These are phyloP conservation scores for Fonsecaea multimorphosa DNA, from an alignment of 2,329 filamentous ascomycete genomes.

Conservation along the genomic window DNA sequence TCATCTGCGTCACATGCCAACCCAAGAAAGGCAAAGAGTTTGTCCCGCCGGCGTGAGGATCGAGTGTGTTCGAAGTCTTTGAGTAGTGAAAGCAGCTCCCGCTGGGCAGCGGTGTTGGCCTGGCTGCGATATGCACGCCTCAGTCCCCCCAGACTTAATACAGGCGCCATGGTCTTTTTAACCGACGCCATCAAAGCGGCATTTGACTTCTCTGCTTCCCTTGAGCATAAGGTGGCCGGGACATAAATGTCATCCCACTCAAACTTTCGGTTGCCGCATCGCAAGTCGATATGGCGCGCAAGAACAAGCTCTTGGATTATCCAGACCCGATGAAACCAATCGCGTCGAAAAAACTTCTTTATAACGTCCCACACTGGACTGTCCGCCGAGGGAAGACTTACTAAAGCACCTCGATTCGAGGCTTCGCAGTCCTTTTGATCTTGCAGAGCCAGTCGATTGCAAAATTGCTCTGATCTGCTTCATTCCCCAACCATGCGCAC, in stretches of 20 bases:
- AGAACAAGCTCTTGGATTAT: slow-evolving; percentile 3
- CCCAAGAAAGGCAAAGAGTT: slow-evolving; percentile 5
- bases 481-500: slow-evolving; percentile 1
- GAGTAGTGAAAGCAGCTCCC: not conserved
- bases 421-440: not conserved
- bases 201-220: not conserved
- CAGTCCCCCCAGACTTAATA: not conserved
- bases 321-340: not conserved
- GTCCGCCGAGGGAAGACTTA: not conserved
- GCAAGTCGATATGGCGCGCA: not conserved
- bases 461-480: slow-evolving; percentile 1
- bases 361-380: not conserved
- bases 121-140: slow-evolving; percentile 1
- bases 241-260: slow-evolving; percentile 3
- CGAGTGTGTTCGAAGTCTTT: slow-evolving; percentile 1
- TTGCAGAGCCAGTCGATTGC: not conserved
- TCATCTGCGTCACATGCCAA: not conserved
- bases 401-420: not conserved
- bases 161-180: not conserved
- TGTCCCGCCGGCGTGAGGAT: slow-evolving; percentile 1
- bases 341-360: not conserved
- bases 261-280: not conserved
- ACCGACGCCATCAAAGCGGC: not conserved
- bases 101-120: not conserved
- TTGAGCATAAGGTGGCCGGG: not conserved